phyloP scores from a whole-genome alignment of 2,329 filamentous ascomycete genomes.

The Verticillium nonalfalfae region DNA sequence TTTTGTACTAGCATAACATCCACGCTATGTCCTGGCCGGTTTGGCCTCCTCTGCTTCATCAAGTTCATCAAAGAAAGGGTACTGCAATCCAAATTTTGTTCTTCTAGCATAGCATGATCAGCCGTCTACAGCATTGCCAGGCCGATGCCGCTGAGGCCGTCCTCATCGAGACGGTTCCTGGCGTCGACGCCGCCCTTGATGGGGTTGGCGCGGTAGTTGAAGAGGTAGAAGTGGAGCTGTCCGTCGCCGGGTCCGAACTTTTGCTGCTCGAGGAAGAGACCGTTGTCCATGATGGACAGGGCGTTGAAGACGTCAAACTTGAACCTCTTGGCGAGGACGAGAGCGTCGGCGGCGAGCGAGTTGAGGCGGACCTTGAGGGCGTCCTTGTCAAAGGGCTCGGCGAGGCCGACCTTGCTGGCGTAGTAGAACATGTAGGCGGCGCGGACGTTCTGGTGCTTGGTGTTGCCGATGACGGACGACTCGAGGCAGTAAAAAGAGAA shows the following conservation, averaged over 20 bases:
- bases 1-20: neutral
- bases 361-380: constrained; percentile 77
- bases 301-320: constrained; percentile 97
- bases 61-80: neutral
- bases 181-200: constrained; percentile 80
- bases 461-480: constrained; percentile 80
- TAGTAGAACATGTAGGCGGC: constrained; percentile 99
- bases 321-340: constrained; percentile 77
- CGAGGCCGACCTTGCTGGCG: constrained; percentile 73
- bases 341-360: constrained; percentile 71
- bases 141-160: constrained; percentile 78
- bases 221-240: constrained; percentile 93
- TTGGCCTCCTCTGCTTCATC: neutral
- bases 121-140: constrained; percentile 62
- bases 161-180: constrained; percentile 70
- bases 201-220: constrained; percentile 89
- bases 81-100: constrained; percentile 11
- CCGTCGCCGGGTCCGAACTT: constrained; percentile 95
- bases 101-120: constrained; percentile 7
- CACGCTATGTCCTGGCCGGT: neutral
- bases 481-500: constrained; percentile 96
- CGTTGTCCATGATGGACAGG: constrained; percentile 88
- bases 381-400: constrained; percentile 41
- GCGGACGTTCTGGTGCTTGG: constrained; percentile 71
- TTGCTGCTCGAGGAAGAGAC: constrained; percentile 84